Percentiles rank a stretch among this genome's conserved stretches.
Evolutionary conservation across 208 protist species (phyloP).

Genomic region (Vickermania spadyakhi): DNA sequence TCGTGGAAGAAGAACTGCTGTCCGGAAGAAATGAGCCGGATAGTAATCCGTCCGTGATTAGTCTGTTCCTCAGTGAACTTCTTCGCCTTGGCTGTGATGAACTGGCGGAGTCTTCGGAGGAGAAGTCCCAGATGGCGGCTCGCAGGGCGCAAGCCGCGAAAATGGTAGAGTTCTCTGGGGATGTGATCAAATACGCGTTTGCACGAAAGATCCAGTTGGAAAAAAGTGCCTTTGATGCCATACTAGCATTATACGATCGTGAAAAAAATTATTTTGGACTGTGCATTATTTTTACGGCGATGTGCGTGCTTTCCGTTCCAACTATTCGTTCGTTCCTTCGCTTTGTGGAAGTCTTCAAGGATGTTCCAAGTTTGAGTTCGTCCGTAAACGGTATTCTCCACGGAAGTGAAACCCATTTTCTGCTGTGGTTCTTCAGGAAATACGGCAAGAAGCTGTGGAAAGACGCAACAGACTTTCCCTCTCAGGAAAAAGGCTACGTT

Average conservation of each 20-base stretch:
- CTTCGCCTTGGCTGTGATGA: slow-evolving; percentile 31
- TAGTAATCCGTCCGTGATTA: slow-evolving; percentile 22
- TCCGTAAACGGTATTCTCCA: neutral
- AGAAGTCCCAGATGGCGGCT: neutral
- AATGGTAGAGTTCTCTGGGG: slow-evolving; percentile 35
- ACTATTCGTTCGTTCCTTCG: slow-evolving; percentile 36
- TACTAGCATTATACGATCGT: slow-evolving; percentile 43
- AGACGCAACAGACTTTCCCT: too few relatives aligned
- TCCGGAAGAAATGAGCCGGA: slow-evolving; percentile 34
- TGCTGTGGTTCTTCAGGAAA: neutral
- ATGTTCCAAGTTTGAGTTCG: slow-evolving; percentile 12
- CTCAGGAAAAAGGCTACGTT: too few relatives aligned
- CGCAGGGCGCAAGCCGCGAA: slow-evolving; percentile 10
- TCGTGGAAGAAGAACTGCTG: slow-evolving; percentile 65
- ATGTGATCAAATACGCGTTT: slow-evolving; percentile 65
- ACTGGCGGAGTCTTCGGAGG: neutral
- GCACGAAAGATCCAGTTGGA: slow-evolving; percentile 27
- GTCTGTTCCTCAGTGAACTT: slow-evolving; percentile 74
- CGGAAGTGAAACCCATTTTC: neutral
- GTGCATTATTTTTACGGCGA: slow-evolving; percentile 49
- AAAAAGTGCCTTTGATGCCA: slow-evolving; percentile 44
- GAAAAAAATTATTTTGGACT: slow-evolving; percentile 32
- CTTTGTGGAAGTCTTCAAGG: slow-evolving; percentile 35
- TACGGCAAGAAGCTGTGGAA: neutral
- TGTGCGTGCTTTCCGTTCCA: slow-evolving; percentile 60